A percentile compares a stretch with the other conserved stretches of the same genome.
phyloP scores from a whole-genome alignment of 768 basidiomycete species.

The Auricularia sp. region DNA sequence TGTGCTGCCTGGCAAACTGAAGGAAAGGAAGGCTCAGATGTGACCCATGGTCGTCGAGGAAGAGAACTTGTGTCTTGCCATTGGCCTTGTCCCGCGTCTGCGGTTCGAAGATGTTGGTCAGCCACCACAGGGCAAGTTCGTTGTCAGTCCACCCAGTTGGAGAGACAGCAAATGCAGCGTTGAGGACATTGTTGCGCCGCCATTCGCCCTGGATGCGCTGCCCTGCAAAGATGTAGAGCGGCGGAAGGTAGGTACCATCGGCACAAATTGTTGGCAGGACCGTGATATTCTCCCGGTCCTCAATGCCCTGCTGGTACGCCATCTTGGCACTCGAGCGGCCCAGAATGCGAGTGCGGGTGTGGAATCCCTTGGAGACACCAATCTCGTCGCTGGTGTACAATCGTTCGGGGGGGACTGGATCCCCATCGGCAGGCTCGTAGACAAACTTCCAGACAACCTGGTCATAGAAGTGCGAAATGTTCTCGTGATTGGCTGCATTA shows the following conservation, averaged over 20 bases:
- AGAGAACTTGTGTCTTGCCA: slow-evolving; percentile 20
- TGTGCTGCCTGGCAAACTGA: slow-evolving; percentile 17
- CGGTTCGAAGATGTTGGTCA: slow-evolving; percentile 27
- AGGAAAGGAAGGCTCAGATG: slow-evolving; percentile 27
- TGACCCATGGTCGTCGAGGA: slow-evolving; percentile 31
- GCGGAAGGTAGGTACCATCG: slow-evolving; percentile 11
- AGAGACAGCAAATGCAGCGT: slow-evolving; percentile 22
- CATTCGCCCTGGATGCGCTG: slow-evolving; percentile 2
- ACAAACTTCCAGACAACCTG: neutral
- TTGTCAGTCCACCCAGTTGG: slow-evolving; percentile 34
- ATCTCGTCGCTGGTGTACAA: neutral
- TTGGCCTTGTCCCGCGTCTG: slow-evolving; percentile 12
- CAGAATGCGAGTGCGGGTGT: neutral
- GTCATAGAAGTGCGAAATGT: neutral
- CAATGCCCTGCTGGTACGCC: slow-evolving; percentile 3
- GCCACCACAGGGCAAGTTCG: slow-evolving; percentile 25
- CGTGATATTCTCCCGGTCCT: slow-evolving; percentile 9
- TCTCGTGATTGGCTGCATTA: neutral
- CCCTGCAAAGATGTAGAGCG: slow-evolving; percentile 13
- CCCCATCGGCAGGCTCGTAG: neutral
- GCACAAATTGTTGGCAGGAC: slow-evolving; percentile 14
- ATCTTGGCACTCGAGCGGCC: neutral
- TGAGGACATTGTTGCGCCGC: slow-evolving; percentile 4
- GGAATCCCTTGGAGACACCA: neutral
- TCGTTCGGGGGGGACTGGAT: neutral